These are phyloP conservation scores for Paecilomyces sp. DNA, from an alignment of 2,329 filamentous ascomycete genomes.

Conservation along the genomic window DNA sequence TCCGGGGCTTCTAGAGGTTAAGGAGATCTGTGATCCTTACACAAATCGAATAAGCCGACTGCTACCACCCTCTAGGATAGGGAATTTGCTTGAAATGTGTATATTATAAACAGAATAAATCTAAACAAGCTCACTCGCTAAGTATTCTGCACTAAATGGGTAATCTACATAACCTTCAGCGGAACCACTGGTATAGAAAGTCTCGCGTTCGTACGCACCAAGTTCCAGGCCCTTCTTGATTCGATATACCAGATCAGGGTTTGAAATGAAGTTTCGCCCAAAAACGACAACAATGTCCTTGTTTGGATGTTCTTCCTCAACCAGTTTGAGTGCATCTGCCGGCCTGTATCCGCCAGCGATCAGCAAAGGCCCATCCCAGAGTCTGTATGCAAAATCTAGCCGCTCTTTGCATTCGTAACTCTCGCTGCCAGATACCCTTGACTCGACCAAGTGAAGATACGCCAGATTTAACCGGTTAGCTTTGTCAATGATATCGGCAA, in stretches of 20 bases:
- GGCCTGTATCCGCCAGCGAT: constrained; percentile 7
- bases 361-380: neutral
- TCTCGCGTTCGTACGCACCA: constrained; percentile 27
- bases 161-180: neutral
- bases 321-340: neutral
- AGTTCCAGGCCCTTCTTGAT: constrained; percentile 25
- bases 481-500: constrained; percentile 48
- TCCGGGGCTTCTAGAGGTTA: too few relatives aligned
- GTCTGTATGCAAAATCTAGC: neutral
- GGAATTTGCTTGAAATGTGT: too few relatives aligned
- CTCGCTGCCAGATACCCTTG: constrained; percentile 12
- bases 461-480: constrained; percentile 48
- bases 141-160: neutral
- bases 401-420: neutral
- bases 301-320: constrained; percentile 8
- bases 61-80: too few relatives aligned
- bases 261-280: constrained; percentile 34
- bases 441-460: constrained; percentile 57
- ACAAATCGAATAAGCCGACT: too few relatives aligned
- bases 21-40: too few relatives aligned
- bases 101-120: too few relatives aligned
- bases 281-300: constrained; percentile 23
- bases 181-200: constrained; percentile 25
- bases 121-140: neutral
- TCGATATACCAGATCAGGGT: constrained; percentile 34